Evolutionary conservation across 2,329 filamentous ascomycete genomes (phyloP).

Genomic region (Cercospora nicotianae): DNA sequence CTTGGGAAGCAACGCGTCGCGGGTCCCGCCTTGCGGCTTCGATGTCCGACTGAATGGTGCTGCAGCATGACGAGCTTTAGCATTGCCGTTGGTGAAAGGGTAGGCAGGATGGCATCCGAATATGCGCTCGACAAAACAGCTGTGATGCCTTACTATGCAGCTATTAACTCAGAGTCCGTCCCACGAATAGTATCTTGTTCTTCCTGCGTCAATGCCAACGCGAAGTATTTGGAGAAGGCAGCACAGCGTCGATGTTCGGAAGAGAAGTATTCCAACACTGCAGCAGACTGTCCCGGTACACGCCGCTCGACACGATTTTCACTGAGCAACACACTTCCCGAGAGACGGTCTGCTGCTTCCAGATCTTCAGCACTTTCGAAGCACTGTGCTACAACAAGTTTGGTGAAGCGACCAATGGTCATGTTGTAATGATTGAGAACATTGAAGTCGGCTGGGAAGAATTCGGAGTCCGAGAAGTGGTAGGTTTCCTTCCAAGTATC

Average conservation of each 20-base stretch:
- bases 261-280: not conserved
- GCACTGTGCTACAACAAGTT: not conserved
- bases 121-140: too few species aligned
- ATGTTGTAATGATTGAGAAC: constrained; percentile 59
- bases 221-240: not conserved
- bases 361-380: not conserved
- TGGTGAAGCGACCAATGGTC: constrained; percentile 3
- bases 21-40: too few species aligned
- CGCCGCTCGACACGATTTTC: not conserved
- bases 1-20: too few species aligned
- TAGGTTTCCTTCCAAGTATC: constrained; percentile 60
- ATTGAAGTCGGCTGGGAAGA: constrained; percentile 60
- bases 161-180: not conserved
- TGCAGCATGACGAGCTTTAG: too few species aligned
- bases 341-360: not conserved
- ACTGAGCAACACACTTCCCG: not conserved
- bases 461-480: constrained; percentile 65
- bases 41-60: too few species aligned
- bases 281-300: not conserved
- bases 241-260: not conserved
- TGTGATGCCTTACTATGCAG: not conserved
- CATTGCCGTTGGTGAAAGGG: too few species aligned
- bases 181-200: not conserved
- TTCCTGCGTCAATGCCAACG: not conserved
- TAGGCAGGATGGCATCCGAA: too few species aligned